Conservation (phyloP, 495 filamentous ascomycete species). For the Neurospora tetrasperma region DNA sequence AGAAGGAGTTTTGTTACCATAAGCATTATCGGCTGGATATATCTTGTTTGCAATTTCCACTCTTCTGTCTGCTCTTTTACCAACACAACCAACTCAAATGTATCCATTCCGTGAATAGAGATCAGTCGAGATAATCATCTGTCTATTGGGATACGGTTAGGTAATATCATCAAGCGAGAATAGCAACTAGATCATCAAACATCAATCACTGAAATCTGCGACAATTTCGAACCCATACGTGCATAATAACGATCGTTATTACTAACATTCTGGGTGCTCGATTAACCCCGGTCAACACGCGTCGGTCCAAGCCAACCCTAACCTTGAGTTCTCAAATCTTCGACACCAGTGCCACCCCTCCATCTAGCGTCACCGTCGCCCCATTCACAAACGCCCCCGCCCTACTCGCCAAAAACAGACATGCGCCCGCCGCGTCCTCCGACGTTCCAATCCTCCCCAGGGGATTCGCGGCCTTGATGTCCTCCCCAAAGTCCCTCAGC, state of each 20-base stretch:
- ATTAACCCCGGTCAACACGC: not conserved
- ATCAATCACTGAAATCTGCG: not conserved
- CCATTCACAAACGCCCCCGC: constrained; percentile 70
- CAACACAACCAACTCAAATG: not conserved
- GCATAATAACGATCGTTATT: not conserved
- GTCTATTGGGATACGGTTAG: not conserved
- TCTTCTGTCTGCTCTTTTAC: not conserved
- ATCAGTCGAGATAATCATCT: not conserved
- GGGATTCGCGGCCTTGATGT: constrained; percentile 55
- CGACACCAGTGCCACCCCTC: constrained; percentile 36
- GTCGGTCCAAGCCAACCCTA: not conserved
- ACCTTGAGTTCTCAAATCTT: constrained; percentile 19
- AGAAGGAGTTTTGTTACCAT: not conserved
- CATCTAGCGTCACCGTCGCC: constrained; percentile 65
- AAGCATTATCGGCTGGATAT: not conserved
- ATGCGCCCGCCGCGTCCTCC: constrained; percentile 65
- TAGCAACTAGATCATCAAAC: not conserved
- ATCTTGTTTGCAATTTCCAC: not conserved
- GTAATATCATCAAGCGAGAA: not conserved
- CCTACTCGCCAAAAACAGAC: constrained; percentile 59
- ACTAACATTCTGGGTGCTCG: not conserved
- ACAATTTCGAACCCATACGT: not conserved
- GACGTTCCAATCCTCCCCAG: constrained; percentile 60
- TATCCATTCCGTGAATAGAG: not conserved
- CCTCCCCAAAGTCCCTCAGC: constrained; percentile 48